Base-by-base conservation (phyloP, 306 rosid species). In the Malus sylvestris region DNA sequence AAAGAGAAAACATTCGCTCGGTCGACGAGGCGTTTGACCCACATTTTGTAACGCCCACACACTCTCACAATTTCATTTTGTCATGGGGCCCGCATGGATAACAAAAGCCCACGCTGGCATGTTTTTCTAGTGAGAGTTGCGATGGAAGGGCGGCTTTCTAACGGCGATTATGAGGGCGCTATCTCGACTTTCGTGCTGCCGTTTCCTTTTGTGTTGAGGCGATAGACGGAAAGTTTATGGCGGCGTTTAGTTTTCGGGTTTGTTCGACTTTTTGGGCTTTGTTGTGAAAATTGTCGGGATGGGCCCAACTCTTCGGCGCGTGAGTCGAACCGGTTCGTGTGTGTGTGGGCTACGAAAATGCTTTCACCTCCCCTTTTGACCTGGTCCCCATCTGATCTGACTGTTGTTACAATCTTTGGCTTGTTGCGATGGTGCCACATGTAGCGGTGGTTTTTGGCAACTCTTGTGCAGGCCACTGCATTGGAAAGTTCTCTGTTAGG, bases 1-100 rank as follows among this genome's bases (percentile, higher is more conserved):
- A 15, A 69, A 27, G 60, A 19, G 10, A 42, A 53, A 55, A 72
- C 73, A 81, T 76, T 64, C 58, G 83, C 81, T 85, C 20, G 58
- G 93, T 91, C 90, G 86, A 81, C 84, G 70, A 85, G 78, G 80
- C 53, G 15, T 15, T 86, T 91, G 96, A 91, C 96, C 82, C n/a
- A 16, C n/a, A 14, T 4, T 18, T 49, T 55, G 63, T 67, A 14
- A 5, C 9, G 2, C 13, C 38, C 38, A 0, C 6, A 20, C 22
- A 10, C 46, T 14, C 8, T 44, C 62, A 22, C 63, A 57, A 57
- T 8, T 64, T 30, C 76, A 76, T 73, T 78, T 64, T 18, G 55
- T 53, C 64, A 84, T 30, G 87, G 89, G 83, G 1, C 89, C 90
- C 81, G 29, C 66, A 42, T 7, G 65, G 30, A 74, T 84, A 25